Evolutionary conservation across 169 alveolate genomes (phyloP), one percentile per base, ranked within the genome.

Genomic region (Plasmodium malariae): DNA sequence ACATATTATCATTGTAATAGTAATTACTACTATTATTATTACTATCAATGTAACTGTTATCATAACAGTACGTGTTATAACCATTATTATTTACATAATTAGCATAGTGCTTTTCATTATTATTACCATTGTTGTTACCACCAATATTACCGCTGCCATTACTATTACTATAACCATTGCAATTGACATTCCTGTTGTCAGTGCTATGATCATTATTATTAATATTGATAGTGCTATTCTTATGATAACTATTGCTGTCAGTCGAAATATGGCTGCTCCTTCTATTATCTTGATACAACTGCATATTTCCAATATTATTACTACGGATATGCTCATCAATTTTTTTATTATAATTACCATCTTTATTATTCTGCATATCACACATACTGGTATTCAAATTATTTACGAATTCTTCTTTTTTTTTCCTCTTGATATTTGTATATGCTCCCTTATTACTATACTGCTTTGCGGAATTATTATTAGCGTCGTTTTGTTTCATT

Each of bases 391-490:
- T 26, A 70, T 48, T 48, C 21, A 28, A 17, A 51, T 62, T 30
- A 45, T 76, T 76, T 14, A 76, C n/a, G 5, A 45, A 2, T 1
- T 76, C 74, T 63, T 76, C 74, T 60, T 60, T 76, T 28, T 76
- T 76, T 40, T 76, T 76, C 21, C n/a, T 73, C 36, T 55, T 73
- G 43, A 73, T 54, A 73, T 73, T 54, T 32, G 87, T 55, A 73
- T 36, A 55, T 9, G 87, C 4, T 19, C 73, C 87, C 30, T 76
- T 76, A 37, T 60, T 30, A 28, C 28, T 1, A 19, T 76, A 34
- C 6, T 76, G 74, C 24, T 60, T 76, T 36, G 89, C 5, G n/a
- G 7, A 60, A 14, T 37, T 26, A 62, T 37, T 34, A 24, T 14
- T 59, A 48, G 30, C n/a, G 5, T 55, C 63, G 28, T 34, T 19